Evolutionary conservation across 106 monocot genomes (phyloP).

Genomic region (Allium sativum): DNA sequence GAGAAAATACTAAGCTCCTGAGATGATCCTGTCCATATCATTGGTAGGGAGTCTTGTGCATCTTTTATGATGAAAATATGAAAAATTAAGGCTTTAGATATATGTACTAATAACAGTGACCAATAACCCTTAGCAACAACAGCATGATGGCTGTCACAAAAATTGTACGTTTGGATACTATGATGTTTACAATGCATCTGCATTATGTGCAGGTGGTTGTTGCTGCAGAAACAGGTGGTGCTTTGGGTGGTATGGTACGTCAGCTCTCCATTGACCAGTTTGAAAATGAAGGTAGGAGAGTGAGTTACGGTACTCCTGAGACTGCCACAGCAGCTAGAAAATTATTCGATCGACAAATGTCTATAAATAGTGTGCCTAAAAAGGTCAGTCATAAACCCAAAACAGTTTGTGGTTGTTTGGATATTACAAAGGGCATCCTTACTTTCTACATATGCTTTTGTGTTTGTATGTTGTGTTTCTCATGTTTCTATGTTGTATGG

Average conservation of each 20-base stretch:
- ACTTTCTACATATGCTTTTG: neutral
- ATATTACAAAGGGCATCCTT: neutral
- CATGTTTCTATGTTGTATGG: conserved; percentile 12
- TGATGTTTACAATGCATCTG: too few relatives aligned
- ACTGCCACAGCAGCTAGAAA: conserved; percentile 93
- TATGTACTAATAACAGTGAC: too few relatives aligned
- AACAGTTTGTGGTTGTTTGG: conserved; percentile 38
- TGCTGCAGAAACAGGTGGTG: conserved; percentile 96
- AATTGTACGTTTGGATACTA: too few relatives aligned
- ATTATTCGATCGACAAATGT: conserved; percentile 91
- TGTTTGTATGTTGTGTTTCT: neutral
- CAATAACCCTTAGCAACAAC: too few relatives aligned
- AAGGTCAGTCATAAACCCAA: conserved; percentile 70
- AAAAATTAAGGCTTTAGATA: too few relatives aligned
- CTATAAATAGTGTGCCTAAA: conserved; percentile 95
- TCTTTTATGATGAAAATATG: too few relatives aligned
- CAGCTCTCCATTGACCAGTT: conserved; percentile 99
- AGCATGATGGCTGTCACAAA: too few relatives aligned
- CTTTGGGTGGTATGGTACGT: conserved; percentile 90
- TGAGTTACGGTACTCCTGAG: conserved; percentile 96
- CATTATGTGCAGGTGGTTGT: conserved; percentile 65
- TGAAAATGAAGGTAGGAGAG: conserved; percentile 98
- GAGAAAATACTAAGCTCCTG: too few relatives aligned
- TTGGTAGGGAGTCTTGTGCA: too few relatives aligned
- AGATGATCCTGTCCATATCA: too few relatives aligned